A percentile compares a stretch with the other conserved stretches of the same genome.
Evolutionary conservation across 257 asterid species (phyloP).

Genomic region (Salvia splendens): DNA sequence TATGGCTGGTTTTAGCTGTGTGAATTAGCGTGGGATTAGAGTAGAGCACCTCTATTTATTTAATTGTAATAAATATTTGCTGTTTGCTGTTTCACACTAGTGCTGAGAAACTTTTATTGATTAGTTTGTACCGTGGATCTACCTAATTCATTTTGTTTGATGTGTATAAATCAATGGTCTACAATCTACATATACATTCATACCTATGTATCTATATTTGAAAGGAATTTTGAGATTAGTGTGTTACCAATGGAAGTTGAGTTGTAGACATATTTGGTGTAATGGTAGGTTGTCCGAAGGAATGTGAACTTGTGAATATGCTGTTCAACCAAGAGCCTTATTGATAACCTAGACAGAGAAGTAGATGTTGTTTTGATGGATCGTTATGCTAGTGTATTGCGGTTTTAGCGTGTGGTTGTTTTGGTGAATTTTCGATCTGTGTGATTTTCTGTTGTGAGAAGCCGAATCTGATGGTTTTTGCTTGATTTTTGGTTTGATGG

Average conservation of each 20-base stretch:
- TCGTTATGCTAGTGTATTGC: neutral
- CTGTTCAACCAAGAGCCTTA: neutral
- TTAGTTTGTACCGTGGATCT: neutral
- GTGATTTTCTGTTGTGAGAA: neutral
- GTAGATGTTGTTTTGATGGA: neutral
- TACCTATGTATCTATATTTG: no score
- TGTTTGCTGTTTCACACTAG: neutral
- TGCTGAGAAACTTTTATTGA: neutral
- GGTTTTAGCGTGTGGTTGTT: constrained; percentile 1
- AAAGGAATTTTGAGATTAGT: constrained; percentile 8
- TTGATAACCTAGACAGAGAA: neutral
- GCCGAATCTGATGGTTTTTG: constrained; percentile 25
- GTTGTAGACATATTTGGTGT: neutral
- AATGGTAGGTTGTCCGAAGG: no score
- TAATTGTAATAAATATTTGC: no score
- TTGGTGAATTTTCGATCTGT: constrained; percentile 27
- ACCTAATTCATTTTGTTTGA: neutral
- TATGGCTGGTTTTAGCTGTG: neutral
- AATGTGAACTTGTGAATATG: neutral
- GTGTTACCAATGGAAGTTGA: neutral
- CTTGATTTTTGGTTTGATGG: neutral
- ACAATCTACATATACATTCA: neutral
- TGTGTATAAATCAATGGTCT: neutral
- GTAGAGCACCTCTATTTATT: neutral
- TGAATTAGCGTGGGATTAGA: neutral